Base-by-base conservation (phyloP, 352 stramenopile genomes). In the Halophytophthora polymorphica region DNA sequence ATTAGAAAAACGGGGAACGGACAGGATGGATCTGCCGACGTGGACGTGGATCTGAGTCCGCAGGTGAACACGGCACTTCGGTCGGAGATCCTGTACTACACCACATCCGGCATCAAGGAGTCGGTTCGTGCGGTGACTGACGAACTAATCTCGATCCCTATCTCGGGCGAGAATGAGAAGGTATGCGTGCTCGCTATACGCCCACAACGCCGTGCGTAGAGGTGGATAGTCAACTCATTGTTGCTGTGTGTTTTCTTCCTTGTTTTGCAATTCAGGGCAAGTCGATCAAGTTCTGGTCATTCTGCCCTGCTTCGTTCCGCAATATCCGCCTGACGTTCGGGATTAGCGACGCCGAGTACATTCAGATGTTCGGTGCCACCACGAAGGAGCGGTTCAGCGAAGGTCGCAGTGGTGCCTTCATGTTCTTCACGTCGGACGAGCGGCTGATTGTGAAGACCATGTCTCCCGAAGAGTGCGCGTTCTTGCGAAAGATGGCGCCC, bases 381-480 rank as follows among this genome's bases (percentile, higher is more conserved):
- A 93, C 80, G 0, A 96, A 96, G 55, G 83, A 93, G 67, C 82
- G 82, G 17, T 93, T 97, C 38, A 90, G 77, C 45, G 88, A 96
- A 75, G 87, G 87, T 18, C 73, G 81, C 21, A 92, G 76, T 68
- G 88, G 88, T 35, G 87, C 85, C 36, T 97, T 97, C 74, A 94
- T 97, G 80, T 97, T 97, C 62, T 96, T 94, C 59, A 95, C 85
- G 11, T 76, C 71, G 15, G 87, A 96, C 53, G 79, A 93, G 52
- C 83, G 83, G 22, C 62, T 96, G 25, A 95, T 97, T 55, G 80
- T 90, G 14, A 97, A 97, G 66, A 96, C 87, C n/a, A 94, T 95
- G 73, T 89, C 79, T 3, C 69, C 79, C 0, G 71, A 90, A 64
- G 89, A 97, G 61, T 93, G 83, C 53, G 71, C 80, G 29, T 91